Percentiles rank a stretch among this genome's conserved stretches.
Evolutionary conservation across 805 yeast genomes (phyloP).

Genomic region (Candida mattraensis): DNA sequence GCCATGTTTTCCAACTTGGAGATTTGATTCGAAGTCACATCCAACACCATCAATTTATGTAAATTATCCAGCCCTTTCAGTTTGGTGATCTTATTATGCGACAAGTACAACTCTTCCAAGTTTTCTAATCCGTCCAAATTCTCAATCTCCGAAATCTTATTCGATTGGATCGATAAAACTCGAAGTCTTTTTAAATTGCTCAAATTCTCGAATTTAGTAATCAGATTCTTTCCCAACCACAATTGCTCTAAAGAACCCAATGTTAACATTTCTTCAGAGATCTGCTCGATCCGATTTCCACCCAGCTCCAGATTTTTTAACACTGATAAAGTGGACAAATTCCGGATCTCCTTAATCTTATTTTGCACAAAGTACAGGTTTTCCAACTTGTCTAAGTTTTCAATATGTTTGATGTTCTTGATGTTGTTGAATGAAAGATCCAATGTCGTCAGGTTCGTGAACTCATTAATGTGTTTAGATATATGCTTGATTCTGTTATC

Average conservation of each 20-base stretch:
- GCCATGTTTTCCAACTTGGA: slow-evolving; percentile 58
- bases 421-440: slow-evolving; percentile 92
- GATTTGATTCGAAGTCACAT: slow-evolving; percentile 76
- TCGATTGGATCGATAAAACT: slow-evolving; percentile 86
- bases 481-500: slow-evolving; percentile 91
- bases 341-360: slow-evolving; percentile 70
- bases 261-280: slow-evolving; percentile 54
- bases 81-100: slow-evolving; percentile 75
- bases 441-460: slow-evolving; percentile 54
- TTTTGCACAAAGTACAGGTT: slow-evolving; percentile 87
- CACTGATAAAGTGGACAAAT: slow-evolving; percentile 53
- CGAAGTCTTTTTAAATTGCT: slow-evolving; percentile 57
- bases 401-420: slow-evolving; percentile 78
- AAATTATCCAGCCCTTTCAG: slow-evolving; percentile 80
- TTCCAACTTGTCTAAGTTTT: slow-evolving; percentile 57
- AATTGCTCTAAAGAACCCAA: slow-evolving; percentile 65
- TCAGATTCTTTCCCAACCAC: slow-evolving; percentile 91
- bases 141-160: slow-evolving; percentile 73
- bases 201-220: slow-evolving; percentile 63
- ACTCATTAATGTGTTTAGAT: slow-evolving; percentile 62
- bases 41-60: slow-evolving; percentile 66
- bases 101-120: slow-evolving; percentile 82
- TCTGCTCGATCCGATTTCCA: slow-evolving; percentile 70
- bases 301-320: slow-evolving; percentile 82
- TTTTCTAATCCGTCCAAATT: slow-evolving; percentile 71